These are phyloP conservation scores for Globisporangium spiculum DNA, from an alignment of 352 stramenopile species.

Conservation along the genomic window DNA sequence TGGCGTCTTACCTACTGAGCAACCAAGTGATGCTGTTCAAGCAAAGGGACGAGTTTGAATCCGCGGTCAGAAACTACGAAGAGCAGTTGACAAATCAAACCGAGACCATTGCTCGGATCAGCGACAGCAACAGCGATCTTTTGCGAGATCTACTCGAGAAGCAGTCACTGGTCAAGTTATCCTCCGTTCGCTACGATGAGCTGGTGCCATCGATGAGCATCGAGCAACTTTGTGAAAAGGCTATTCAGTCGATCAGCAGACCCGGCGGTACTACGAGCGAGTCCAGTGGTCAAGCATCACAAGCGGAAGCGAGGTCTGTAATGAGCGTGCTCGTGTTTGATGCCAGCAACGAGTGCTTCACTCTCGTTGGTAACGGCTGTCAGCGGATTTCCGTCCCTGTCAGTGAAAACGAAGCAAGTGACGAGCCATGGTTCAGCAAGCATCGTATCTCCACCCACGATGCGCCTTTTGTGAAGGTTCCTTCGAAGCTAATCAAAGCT, in stretches of 20 bases:
- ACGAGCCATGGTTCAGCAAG: conserved; percentile 4
- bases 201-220: conserved; percentile 7
- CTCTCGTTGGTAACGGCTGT: not conserved
- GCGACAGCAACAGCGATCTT: not conserved
- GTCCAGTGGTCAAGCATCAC: not conserved
- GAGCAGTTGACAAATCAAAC: not conserved
- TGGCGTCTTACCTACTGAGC: conserved; percentile 11
- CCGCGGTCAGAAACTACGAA: not conserved
- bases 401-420: not conserved
- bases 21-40: conserved; percentile 7
- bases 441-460: not conserved
- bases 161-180: conserved; percentile 1
- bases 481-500: not conserved
- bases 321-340: conserved; percentile 6
- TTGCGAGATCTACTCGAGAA: not conserved
- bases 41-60: not conserved
- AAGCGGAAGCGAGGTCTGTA: not conserved
- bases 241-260: not conserved
- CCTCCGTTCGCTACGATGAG: not conserved
- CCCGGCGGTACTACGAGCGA: not conserved
- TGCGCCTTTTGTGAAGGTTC: conserved; percentile 10
- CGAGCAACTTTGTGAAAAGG: conserved; percentile 14
- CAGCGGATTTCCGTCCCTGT: not conserved
- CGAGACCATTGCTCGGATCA: not conserved
- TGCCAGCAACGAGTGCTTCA: not conserved